These are phyloP conservation scores for Rhexocercosporidium sp. DNA, from an alignment of 2,329 filamentous ascomycete species.

Conservation along the genomic window DNA sequence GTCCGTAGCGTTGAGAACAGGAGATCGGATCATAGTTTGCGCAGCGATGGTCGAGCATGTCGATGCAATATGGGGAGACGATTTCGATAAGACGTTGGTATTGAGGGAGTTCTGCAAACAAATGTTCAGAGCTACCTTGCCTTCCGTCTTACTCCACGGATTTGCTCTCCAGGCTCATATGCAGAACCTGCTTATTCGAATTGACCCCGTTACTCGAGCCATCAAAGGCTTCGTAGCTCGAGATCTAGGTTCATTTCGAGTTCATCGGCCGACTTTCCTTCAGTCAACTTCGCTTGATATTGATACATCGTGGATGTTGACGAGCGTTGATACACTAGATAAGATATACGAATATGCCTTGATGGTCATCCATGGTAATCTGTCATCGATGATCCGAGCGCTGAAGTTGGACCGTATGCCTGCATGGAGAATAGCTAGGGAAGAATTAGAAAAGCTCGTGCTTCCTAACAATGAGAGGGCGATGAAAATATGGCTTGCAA, in stretches of 20 bases:
- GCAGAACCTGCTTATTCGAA: constrained; percentile 4
- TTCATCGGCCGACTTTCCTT: not conserved
- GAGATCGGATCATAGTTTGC: not conserved
- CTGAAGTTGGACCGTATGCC: not conserved
- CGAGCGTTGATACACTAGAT: not conserved
- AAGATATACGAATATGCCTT: not conserved
- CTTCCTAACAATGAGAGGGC: not conserved
- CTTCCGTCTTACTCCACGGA: not conserved
- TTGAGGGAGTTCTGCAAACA: not conserved
- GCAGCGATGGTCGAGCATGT: not conserved
- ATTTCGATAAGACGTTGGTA: not conserved
- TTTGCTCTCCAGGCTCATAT: not conserved
- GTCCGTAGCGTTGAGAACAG: not conserved
- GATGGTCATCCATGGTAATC: not conserved
- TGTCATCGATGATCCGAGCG: not conserved
- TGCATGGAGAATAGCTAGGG: not conserved
- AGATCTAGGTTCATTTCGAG: not conserved
- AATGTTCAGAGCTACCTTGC: not conserved
- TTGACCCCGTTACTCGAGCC: not conserved
- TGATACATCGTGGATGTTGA: not conserved
- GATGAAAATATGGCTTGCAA: not conserved
- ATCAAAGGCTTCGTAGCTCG: constrained; percentile 10
- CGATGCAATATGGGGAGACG: not conserved
- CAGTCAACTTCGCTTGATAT: not conserved
- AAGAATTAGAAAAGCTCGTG: not conserved